A percentile compares a stretch with the other conserved stretches of the same genome.
Conservation (phyloP, 78 protist species). For the Polysphondylium violaceum region DNA sequence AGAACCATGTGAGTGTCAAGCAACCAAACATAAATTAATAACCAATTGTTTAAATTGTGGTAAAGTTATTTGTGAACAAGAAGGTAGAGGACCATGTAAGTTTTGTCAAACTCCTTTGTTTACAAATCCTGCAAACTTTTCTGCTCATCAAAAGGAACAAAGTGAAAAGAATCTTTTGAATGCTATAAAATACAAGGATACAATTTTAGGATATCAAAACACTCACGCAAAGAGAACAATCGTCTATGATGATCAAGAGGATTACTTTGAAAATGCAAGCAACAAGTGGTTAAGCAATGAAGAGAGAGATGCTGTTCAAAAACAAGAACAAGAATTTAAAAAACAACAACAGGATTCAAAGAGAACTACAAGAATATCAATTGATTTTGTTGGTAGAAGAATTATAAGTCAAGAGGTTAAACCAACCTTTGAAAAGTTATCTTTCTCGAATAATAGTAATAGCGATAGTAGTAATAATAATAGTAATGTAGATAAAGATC, state of each 20-base stretch:
- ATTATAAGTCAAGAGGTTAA: background rate
- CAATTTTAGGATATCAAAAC: slow-evolving; percentile 79
- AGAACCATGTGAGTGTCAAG: slow-evolving; percentile 85
- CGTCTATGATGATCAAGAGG: slow-evolving; percentile 89
- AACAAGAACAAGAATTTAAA: slow-evolving; percentile 27
- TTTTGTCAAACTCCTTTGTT: slow-evolving; percentile 78
- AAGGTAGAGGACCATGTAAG: slow-evolving; percentile 83
- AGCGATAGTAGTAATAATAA: background rate
- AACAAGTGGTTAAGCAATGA: slow-evolving; percentile 80
- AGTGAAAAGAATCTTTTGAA: background rate
- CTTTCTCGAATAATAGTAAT: slow-evolving; percentile 9
- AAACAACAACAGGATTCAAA: slow-evolving; percentile 34
- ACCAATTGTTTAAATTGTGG: slow-evolving; percentile 88
- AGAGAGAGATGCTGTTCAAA: slow-evolving; percentile 43
- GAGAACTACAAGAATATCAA: slow-evolving; percentile 11
- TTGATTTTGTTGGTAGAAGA: slow-evolving; percentile 51
- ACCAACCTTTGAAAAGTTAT: slow-evolving; percentile 14
- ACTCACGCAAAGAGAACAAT: slow-evolving; percentile 80
- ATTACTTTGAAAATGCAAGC: slow-evolving; percentile 47
- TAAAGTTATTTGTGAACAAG: slow-evolving; percentile 86
- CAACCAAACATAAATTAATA: slow-evolving; percentile 63
- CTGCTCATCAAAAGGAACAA: slow-evolving; percentile 22
- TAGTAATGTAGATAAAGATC: background rate
- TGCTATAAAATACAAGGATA: slow-evolving; percentile 70
- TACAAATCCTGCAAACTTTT: slow-evolving; percentile 11